phyloP scores from a whole-genome alignment of 768 basidiomycete genomes.

The Tubosaeta sp. region DNA sequence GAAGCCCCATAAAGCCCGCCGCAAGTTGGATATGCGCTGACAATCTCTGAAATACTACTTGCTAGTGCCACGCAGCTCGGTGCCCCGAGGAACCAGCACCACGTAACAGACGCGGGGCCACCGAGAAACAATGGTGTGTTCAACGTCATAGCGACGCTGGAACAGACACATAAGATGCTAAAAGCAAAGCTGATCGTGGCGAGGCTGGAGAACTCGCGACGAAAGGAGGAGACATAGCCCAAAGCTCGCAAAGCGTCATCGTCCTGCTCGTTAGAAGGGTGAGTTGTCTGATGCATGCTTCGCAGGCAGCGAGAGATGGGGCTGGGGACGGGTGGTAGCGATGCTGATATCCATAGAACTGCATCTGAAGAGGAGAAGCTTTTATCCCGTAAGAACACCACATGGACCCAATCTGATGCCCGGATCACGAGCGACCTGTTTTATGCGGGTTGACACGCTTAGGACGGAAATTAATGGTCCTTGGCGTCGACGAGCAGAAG shows the following conservation, averaged over 20 bases:
- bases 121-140: conserved; percentile 36
- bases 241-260: conserved; percentile 24
- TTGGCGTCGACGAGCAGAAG: too few relatives aligned
- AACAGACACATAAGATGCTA: conserved; percentile 34
- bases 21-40: conserved; percentile 31
- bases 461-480: too few relatives aligned
- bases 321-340: neutral
- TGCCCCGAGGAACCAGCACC: conserved; percentile 33
- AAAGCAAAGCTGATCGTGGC: conserved; percentile 32
- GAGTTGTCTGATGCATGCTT: neutral
- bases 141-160: conserved; percentile 34
- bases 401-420: too few relatives aligned
- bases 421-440: too few relatives aligned
- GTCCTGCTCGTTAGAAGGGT: conserved; percentile 6
- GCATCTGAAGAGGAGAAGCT: too few relatives aligned
- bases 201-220: conserved; percentile 41
- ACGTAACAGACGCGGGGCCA: conserved; percentile 33
- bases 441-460: too few relatives aligned
- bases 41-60: conserved; percentile 29
- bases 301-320: conserved; percentile 4
- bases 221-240: conserved; percentile 33
- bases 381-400: too few relatives aligned
- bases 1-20: conserved; percentile 5
- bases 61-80: conserved; percentile 26
- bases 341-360: too few relatives aligned